Percentiles rank a stretch among this genome's conserved stretches.
phyloP scores from a whole-genome alignment of 148 eudicot species.

The Rhododendron kiyosumense region DNA sequence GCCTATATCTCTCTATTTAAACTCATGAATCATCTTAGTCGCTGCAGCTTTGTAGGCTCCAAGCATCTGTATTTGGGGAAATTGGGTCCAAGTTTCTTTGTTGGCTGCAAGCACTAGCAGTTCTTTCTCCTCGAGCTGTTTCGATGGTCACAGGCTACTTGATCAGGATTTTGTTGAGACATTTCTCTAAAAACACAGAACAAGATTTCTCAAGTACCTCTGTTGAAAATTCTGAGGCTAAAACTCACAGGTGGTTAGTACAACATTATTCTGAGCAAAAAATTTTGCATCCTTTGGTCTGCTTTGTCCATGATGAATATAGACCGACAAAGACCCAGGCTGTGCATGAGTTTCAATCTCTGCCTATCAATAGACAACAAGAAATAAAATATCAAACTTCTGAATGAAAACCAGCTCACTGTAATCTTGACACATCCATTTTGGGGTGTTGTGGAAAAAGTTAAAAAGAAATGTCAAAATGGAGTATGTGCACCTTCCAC shows the following conservation, averaged over 20 bases:
- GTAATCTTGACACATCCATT: not conserved
- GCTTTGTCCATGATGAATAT: constrained; percentile 86
- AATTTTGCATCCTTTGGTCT: constrained; percentile 72
- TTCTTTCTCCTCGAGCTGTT: too few species aligned
- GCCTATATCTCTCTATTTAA: too few species aligned
- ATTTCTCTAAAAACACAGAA: not conserved
- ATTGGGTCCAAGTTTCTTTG: too few species aligned
- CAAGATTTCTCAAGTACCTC: constrained; percentile 45
- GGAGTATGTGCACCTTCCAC: constrained; percentile 71
- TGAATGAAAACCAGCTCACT: not conserved
- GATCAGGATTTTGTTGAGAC: not conserved
- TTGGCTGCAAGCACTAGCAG: too few species aligned
- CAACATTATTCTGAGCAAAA: constrained; percentile 75
- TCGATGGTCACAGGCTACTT: not conserved
- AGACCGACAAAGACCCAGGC: constrained; percentile 71
- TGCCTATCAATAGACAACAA: constrained; percentile 38
- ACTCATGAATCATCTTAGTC: too few species aligned
- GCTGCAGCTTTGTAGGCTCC: too few species aligned
- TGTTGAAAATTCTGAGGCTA: constrained; percentile 77
- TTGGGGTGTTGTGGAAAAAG: not conserved
- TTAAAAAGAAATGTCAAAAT: not conserved
- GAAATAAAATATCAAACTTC: constrained; percentile 4
- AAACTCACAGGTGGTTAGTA: constrained; percentile 84
- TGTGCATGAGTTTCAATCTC: constrained; percentile 90
- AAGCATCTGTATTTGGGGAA: too few species aligned